phyloP scores from a whole-genome alignment of 805 yeast genomes.

The Priceomyces melissophilus region DNA sequence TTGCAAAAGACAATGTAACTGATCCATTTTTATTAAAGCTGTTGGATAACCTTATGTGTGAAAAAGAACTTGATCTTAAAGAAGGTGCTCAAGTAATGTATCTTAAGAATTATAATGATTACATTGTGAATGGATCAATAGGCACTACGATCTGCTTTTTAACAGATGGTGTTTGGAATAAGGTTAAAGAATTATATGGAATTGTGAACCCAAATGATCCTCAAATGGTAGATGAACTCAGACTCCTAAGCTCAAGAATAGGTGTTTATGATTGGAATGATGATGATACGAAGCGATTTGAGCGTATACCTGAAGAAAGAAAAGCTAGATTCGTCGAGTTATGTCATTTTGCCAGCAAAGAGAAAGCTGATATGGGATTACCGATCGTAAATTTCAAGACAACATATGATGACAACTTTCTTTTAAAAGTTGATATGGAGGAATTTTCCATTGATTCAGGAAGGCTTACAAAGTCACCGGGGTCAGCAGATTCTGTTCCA shows the following conservation, averaged over 20 bases:
- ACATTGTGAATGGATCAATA: constrained; percentile 85
- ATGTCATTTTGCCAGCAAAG: constrained; percentile 21
- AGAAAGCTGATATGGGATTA: constrained; percentile 16
- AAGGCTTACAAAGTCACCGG: constrained; percentile 12
- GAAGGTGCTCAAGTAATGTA: constrained; percentile 94
- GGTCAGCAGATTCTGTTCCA: constrained; percentile 8
- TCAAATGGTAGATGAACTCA: constrained; percentile 21
- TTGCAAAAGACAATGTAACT: constrained; percentile 32
- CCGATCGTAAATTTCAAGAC: constrained; percentile 50
- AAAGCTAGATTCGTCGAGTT: constrained; percentile 17
- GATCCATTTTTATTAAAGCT: constrained; percentile 21
- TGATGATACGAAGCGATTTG: constrained; percentile 13
- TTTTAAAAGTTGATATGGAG: constrained; percentile 28
- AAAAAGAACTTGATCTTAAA: constrained; percentile 58
- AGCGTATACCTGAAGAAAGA: constrained; percentile 24
- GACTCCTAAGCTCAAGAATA: constrained; percentile 19
- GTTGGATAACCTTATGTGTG: constrained; percentile 70
- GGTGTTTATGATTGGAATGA: constrained; percentile 19
- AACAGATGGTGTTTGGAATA: constrained; percentile 17
- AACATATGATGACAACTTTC: constrained; percentile 24
- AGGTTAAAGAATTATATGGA: constrained; percentile 24
- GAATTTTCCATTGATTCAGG: constrained; percentile 32
- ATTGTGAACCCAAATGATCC: constrained; percentile 11
- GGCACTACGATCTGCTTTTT: constrained; percentile 69
- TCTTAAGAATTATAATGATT: constrained; percentile 72